Percentiles rank a stretch among this genome's conserved stretches.
phyloP scores from a whole-genome alignment of 306 rosid genomes.

The Phaseolus lunatus region DNA sequence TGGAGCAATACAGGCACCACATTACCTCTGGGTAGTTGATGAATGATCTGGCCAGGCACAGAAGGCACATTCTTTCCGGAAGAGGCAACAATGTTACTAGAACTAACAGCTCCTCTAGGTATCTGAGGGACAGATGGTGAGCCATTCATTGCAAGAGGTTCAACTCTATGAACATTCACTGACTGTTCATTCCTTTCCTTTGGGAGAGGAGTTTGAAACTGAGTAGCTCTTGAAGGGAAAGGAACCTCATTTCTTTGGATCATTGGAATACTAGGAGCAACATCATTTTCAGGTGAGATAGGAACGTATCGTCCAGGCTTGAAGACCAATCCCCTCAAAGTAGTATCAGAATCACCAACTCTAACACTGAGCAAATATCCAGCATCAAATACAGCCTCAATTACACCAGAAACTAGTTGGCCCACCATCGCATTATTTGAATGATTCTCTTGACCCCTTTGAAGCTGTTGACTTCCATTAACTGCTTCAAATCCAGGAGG shows the following conservation, averaged over 20 bases:
- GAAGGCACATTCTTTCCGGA: constrained; percentile 51
- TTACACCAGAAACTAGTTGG: constrained; percentile 74
- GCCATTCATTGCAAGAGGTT: constrained; percentile 48
- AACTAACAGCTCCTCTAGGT: constrained; percentile 50
- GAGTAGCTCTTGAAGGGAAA: constrained; percentile 54
- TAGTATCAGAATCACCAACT: constrained; percentile 74
- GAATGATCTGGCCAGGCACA: constrained; percentile 47
- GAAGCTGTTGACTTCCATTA: constrained; percentile 64
- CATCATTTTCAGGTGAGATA: constrained; percentile 77
- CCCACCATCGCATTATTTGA: constrained; percentile 66
- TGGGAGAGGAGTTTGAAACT: constrained; percentile 56
- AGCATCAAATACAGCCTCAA: constrained; percentile 92
- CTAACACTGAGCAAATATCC: constrained; percentile 87
- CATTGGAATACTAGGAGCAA: constrained; percentile 86
- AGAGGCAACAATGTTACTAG: constrained; percentile 49
- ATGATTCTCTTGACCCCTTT: constrained; percentile 51
- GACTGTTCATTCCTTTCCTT: constrained; percentile 57
- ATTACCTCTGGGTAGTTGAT: constrained; percentile 57
- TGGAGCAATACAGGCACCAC: constrained; percentile 65
- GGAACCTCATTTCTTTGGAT: constrained; percentile 69
- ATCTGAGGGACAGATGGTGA: constrained; percentile 52
- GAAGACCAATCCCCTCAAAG: constrained; percentile 86
- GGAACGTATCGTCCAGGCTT: constrained; percentile 85
- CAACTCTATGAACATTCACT: constrained; percentile 48
- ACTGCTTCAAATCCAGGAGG: constrained; percentile 65